phyloP scores from a whole-genome alignment of 129 eudicot species.

The Cynara cardunculus region DNA sequence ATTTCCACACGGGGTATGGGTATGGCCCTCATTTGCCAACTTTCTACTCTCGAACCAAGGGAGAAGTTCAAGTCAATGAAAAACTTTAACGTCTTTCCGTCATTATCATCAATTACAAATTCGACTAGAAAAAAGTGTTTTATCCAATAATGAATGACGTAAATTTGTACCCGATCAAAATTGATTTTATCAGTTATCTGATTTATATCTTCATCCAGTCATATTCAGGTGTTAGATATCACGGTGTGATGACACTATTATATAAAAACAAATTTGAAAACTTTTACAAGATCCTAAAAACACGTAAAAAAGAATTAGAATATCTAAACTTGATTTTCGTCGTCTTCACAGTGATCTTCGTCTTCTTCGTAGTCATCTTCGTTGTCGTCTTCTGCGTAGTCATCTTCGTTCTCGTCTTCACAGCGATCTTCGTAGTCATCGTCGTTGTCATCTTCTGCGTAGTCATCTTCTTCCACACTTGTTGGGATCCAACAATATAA shows the following conservation, averaged over 20 bases:
- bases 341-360: not conserved
- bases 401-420: too few species aligned
- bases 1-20: not conserved
- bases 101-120: not conserved
- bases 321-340: not conserved
- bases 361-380: too few species aligned
- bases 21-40: not conserved
- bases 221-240: not conserved
- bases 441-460: too few species aligned
- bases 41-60: not conserved
- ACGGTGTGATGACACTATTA: not conserved
- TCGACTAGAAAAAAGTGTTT: too few species aligned
- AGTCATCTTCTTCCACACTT: too few species aligned
- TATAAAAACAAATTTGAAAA: too few species aligned
- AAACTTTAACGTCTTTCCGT: not conserved
- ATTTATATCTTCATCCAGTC: not conserved
- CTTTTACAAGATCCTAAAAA: not conserved
- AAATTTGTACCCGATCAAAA: not conserved
- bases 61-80: not conserved
- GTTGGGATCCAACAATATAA: too few species aligned
- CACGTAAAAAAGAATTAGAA: not conserved
- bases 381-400: too few species aligned
- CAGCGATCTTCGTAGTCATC: too few species aligned
- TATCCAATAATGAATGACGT: not conserved
- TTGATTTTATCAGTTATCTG: not conserved